Base-by-base conservation (phyloP, 1,284 basidiomycete species). In the Trametes polyzona region DNA sequence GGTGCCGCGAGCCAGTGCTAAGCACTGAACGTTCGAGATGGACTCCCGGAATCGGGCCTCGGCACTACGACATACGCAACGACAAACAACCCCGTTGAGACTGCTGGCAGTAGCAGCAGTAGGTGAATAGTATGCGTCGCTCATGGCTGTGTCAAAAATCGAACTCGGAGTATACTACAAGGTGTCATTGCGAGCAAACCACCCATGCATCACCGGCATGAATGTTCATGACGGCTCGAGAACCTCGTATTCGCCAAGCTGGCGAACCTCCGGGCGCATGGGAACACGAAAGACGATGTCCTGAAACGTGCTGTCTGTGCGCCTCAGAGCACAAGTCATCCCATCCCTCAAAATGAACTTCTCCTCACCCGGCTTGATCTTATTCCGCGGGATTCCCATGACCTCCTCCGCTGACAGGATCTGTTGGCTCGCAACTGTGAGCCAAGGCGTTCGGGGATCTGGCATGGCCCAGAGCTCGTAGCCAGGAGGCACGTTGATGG, bases 261-360 rank as follows among this genome's bases (percentile, higher is more conserved):
- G n/a, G n/a, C n/a, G n/a, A n/a, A n/a, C n/a, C n/a, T n/a, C n/a
- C n/a, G n/a, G n/a, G n/a, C n/a, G n/a, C n/a, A n/a, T n/a, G n/a
- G n/a, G n/a, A n/a, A n/a, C n/a, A n/a, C n/a, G n/a, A n/a, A n/a
- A n/a, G n/a, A n/a, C n/a, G n/a, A n/a, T n/a, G n/a, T n/a, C n/a
- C n/a, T n/a, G n/a, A n/a, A n/a, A n/a, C n/a, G n/a, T n/a, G n/a
- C n/a, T n/a, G n/a, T n/a, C n/a, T n/a, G n/a, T n/a, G 16, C 29
- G 27, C 27, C 1, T 26, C 14, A 53, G 27, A n/a, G 30, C 19
- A 16, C 52, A 47, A 4, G 6, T 5, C 35, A 47, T 17, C 9
- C 52, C 52, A 17, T 53, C 51, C n/a, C 51, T 35, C 11, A 53
- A 33, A 3, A 53, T 24, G 35, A 36, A 47, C 35, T 47, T 53